phyloP scores from a whole-genome alignment of 495 filamentous ascomycete species.

The Aspergillus funiculosus region DNA sequence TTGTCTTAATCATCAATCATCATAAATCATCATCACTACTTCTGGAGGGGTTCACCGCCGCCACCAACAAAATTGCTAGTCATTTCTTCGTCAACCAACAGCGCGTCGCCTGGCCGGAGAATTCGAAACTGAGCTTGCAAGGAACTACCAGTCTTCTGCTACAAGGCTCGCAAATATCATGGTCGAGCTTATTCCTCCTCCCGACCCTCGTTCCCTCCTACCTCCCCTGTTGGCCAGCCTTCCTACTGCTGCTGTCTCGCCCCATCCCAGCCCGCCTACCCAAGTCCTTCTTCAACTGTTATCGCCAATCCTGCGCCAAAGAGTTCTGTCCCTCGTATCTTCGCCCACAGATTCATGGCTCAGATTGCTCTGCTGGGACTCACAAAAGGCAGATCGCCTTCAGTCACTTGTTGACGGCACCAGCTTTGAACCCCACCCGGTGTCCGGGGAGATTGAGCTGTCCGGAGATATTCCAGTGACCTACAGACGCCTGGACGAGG shows the following conservation, averaged over 20 bases:
- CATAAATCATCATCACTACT: not conserved
- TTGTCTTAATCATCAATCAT: no score
- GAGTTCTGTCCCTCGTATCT: conserved; percentile 68
- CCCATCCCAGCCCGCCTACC: conserved; percentile 69
- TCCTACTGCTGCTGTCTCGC: conserved; percentile 75
- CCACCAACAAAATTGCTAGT: conserved; percentile 1
- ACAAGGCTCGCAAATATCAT: conserved; percentile 21
- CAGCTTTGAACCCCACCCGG: conserved; percentile 79
- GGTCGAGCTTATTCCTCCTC: conserved; percentile 56
- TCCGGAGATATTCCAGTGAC: conserved; percentile 55
- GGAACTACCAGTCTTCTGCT: not conserved
- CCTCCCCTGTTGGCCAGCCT: conserved; percentile 77
- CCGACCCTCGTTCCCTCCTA: conserved; percentile 59
- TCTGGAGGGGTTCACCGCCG: not conserved
- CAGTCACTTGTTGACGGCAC: conserved; percentile 58
- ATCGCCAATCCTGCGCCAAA: conserved; percentile 85
- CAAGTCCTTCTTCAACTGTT: conserved; percentile 73
- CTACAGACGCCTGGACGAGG: conserved; percentile 74
- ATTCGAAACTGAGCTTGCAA: not conserved
- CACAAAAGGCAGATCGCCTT: conserved; percentile 59
- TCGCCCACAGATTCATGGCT: conserved; percentile 80
- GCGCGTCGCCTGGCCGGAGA: not conserved
- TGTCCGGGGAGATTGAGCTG: conserved; percentile 84
- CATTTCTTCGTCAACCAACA: not conserved
- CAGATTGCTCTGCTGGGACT: conserved; percentile 79